Evolutionary conservation across 108 stramenopile species (phyloP).

Genomic region (Schizochytrium sp.): DNA sequence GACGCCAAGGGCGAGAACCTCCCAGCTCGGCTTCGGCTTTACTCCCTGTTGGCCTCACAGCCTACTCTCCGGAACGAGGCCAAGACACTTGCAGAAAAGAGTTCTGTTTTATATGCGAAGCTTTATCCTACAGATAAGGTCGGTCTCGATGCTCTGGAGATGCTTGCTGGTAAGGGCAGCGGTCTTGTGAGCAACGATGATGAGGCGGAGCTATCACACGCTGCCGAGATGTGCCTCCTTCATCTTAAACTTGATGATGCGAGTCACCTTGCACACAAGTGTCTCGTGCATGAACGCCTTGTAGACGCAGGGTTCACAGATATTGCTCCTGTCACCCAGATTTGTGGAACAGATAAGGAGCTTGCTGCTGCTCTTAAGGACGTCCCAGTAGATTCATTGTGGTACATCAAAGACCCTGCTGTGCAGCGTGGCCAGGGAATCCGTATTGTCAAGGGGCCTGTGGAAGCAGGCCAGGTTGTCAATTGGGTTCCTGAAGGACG

Average conservation of each 20-base stretch:
- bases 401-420: slow-evolving; percentile 57
- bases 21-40: slow-evolving; percentile 22
- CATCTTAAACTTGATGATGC: slow-evolving; percentile 27
- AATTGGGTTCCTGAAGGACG: background rate
- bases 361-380: background rate
- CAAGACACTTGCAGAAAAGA: background rate
- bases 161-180: background rate
- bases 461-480: background rate
- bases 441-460: slow-evolving; percentile 5
- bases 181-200: background rate
- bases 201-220: background rate
- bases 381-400: background rate
- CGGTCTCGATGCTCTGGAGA: background rate
- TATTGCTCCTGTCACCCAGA: background rate
- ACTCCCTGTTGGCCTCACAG: background rate
- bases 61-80: background rate
- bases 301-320: background rate
- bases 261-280: slow-evolving; percentile 42
- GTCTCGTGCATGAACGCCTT: slow-evolving; percentile 10
- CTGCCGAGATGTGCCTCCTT: slow-evolving; percentile 16
- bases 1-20: slow-evolving; percentile 6
- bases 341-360: background rate
- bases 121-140: background rate
- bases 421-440: slow-evolving; percentile 59
- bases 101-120: background rate